Evolutionary conservation across 2,329 filamentous ascomycete genomes (phyloP).

Genomic region (Epichloe elymi): DNA sequence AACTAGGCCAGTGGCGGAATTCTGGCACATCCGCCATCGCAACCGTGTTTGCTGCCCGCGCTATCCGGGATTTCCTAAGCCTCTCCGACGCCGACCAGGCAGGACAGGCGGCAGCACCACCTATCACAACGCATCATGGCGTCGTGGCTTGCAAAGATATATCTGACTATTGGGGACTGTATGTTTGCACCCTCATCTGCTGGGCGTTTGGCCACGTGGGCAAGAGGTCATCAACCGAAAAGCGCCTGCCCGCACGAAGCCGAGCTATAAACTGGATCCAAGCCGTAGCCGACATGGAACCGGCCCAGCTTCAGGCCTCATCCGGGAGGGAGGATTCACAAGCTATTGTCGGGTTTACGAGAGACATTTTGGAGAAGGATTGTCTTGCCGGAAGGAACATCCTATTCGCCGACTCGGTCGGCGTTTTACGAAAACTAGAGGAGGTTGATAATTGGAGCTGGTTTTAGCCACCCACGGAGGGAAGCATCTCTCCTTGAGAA

Average conservation of each 20-base stretch:
- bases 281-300: conserved; percentile 26
- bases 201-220: conserved; percentile 38
- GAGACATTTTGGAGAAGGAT: conserved; percentile 33
- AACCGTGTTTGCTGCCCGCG: conserved; percentile 36
- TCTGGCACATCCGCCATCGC: conserved; percentile 33
- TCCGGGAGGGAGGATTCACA: conserved; percentile 24
- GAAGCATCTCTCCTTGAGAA: neutral
- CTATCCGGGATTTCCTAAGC: conserved; percentile 32
- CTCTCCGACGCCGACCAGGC: neutral
- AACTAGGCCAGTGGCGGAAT: conserved; percentile 32
- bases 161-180: conserved; percentile 41
- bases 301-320: conserved; percentile 25
- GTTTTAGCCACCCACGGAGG: conserved; percentile 4
- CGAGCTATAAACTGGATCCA: conserved; percentile 25
- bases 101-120: conserved; percentile 10
- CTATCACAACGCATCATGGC: conserved; percentile 3
- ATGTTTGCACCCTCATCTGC: conserved; percentile 44
- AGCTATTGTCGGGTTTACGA: conserved; percentile 36
- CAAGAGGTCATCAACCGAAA: conserved; percentile 9
- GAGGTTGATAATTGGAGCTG: conserved; percentile 28
- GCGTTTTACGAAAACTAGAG: conserved; percentile 38
- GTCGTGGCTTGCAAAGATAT: conserved; percentile 21
- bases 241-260: conserved; percentile 12
- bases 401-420: conserved; percentile 38
- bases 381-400: conserved; percentile 34